These are phyloP conservation scores for Megacollybia marginata DNA, from an alignment of 768 basidiomycete genomes.

Conservation along the genomic window DNA sequence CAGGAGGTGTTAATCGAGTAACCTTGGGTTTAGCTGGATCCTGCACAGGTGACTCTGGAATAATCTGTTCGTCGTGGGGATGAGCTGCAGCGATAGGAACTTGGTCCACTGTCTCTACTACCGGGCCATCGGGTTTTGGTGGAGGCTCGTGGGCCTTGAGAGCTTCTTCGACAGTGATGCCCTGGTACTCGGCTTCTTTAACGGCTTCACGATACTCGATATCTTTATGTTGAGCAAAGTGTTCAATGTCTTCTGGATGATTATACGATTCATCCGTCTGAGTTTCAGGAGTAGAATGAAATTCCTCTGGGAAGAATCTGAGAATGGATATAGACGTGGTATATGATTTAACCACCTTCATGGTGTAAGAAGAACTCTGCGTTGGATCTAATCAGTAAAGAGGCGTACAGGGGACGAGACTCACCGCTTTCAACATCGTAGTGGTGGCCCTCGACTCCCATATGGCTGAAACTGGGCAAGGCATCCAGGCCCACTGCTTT, in stretches of 20 bases:
- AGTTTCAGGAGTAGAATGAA: slow-evolving; percentile 93
- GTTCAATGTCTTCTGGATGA: slow-evolving; percentile 90
- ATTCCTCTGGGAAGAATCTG: slow-evolving; percentile 52
- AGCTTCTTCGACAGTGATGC: slow-evolving; percentile 70
- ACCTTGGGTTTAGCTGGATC: slow-evolving; percentile 40
- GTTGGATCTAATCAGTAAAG: neutral
- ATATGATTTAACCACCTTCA: slow-evolving; percentile 55
- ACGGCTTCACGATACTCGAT: slow-evolving; percentile 84
- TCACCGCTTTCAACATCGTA: slow-evolving; percentile 86
- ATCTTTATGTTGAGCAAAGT: slow-evolving; percentile 80
- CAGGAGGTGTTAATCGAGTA: slow-evolving; percentile 52
- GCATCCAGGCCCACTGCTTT: slow-evolving; percentile 63
- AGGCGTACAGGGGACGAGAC: slow-evolving; percentile 15
- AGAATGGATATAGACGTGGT: neutral
- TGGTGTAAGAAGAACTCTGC: slow-evolving; percentile 94
- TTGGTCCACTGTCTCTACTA: slow-evolving; percentile 10
- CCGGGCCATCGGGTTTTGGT: slow-evolving; percentile 4
- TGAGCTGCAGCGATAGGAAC: slow-evolving; percentile 12
- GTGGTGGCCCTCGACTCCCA: slow-evolving; percentile 90
- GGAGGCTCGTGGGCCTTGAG: slow-evolving; percentile 39
- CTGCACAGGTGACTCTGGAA: slow-evolving; percentile 8
- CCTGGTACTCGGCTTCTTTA: slow-evolving; percentile 78
- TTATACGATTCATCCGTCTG: slow-evolving; percentile 93
- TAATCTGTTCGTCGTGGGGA: slow-evolving; percentile 30
- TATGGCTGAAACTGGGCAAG: slow-evolving; percentile 73